Conservation (phyloP, 805 yeast species). For the Citeromyces matritensis region DNA sequence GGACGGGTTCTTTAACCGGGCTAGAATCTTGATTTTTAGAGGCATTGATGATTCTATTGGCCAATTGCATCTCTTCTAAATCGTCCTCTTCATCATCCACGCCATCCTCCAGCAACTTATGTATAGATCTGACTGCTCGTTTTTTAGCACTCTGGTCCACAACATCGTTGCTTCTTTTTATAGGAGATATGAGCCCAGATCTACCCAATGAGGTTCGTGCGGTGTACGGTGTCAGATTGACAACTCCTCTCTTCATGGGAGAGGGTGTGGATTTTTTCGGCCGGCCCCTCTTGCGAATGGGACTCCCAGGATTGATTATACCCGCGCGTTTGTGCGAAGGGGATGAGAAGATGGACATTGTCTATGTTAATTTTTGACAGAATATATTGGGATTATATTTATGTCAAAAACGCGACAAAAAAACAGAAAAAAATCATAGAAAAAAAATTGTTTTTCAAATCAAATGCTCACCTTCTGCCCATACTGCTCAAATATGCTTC, state of each 20-base stretch:
- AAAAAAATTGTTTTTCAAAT: too few species aligned
- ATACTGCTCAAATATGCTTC: slow-evolving; percentile 81
- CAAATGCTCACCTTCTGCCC: slow-evolving; percentile 96
- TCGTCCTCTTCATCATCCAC: slow-evolving; percentile 21
- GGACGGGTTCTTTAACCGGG: slow-evolving; percentile 12
- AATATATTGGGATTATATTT: neutral
- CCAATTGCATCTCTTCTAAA: too few species aligned
- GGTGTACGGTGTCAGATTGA: neutral
- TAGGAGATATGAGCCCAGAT: slow-evolving; percentile 2
- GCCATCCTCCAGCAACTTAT: slow-evolving; percentile 16
- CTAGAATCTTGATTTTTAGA: slow-evolving; percentile 12
- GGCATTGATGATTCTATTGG: slow-evolving; percentile 27
- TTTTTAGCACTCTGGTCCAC: slow-evolving; percentile 30
- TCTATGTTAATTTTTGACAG: neutral
- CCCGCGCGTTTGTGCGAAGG: slow-evolving; percentile 2
- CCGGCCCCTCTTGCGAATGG: slow-evolving; percentile 1
- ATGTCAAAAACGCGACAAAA: neutral
- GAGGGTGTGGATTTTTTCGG: slow-evolving; percentile 1
- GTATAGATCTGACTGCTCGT: slow-evolving; percentile 20
- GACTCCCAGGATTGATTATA: neutral
- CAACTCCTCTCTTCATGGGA: neutral
- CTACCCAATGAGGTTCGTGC: neutral
- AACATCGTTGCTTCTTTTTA: slow-evolving; percentile 1
- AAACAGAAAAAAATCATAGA: neutral
- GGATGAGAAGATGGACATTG: slow-evolving; percentile 1